Evolutionary conservation across 306 rosid species (phyloP).

Genomic region (Medicago ruthenica): DNA sequence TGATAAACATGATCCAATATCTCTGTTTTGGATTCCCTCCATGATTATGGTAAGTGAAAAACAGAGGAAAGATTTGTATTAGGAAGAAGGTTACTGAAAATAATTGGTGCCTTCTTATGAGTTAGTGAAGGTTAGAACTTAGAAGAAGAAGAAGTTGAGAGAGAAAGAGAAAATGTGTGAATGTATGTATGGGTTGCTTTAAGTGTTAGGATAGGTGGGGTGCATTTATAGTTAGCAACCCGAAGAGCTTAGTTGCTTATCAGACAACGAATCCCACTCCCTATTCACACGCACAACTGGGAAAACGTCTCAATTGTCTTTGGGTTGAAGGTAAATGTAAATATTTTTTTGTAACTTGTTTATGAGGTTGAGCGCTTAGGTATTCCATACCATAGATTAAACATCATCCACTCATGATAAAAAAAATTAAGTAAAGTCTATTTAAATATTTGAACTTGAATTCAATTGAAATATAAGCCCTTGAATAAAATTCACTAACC

Average conservation of each 20-base stretch:
- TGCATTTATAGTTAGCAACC: slow-evolving; percentile 80
- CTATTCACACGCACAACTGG: slow-evolving; percentile 31
- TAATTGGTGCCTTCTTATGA: slow-evolving; percentile 35
- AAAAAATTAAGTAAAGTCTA: too few species aligned
- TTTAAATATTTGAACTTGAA: too few species aligned
- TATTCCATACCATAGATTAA: too few species aligned
- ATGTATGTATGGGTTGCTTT: slow-evolving; percentile 2
- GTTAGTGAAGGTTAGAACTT: slow-evolving; percentile 21
- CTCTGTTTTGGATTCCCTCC: slow-evolving; percentile 50
- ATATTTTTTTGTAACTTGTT: too few species aligned
- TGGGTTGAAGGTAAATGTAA: neutral
- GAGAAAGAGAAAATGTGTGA: neutral
- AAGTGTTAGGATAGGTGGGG: neutral
- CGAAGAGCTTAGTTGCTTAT: neutral
- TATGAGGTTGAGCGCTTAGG: too few species aligned
- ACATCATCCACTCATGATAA: too few species aligned
- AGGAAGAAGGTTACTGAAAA: slow-evolving; percentile 45
- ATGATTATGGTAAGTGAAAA: slow-evolving; percentile 2
- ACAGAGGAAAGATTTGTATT: neutral
- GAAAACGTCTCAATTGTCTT: neutral
- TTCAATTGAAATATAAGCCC: too few species aligned
- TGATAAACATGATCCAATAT: slow-evolving; percentile 68
- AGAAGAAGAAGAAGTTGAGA: neutral
- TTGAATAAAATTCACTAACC: too few species aligned
- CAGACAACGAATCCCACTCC: slow-evolving; percentile 11